Conservation (phyloP, 2,329 filamentous ascomycete genomes). For the Corynespora cassiicola region DNA sequence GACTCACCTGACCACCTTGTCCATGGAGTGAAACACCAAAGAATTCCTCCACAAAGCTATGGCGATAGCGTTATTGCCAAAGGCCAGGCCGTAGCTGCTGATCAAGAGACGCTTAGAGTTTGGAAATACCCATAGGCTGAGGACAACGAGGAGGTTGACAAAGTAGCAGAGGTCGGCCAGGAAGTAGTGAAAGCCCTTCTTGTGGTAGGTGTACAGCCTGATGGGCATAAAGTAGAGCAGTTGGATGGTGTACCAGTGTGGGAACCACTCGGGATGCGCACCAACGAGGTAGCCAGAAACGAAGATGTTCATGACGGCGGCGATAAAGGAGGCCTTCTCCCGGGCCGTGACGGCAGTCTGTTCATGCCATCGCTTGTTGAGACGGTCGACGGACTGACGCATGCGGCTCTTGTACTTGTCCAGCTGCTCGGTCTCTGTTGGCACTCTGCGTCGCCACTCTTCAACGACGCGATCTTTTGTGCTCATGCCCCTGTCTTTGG, state of each 20-base stretch:
- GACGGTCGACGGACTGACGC: slow-evolving; percentile 85
- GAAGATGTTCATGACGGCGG: slow-evolving; percentile 95
- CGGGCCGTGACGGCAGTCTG: slow-evolving; percentile 85
- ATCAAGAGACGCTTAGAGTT: slow-evolving; percentile 90
- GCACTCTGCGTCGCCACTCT: slow-evolving; percentile 86
- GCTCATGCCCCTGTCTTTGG: slow-evolving; percentile 75
- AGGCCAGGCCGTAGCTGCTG: slow-evolving; percentile 88
- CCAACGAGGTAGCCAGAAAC: slow-evolving; percentile 94
- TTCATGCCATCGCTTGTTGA: slow-evolving; percentile 86
- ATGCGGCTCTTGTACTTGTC: slow-evolving; percentile 89
- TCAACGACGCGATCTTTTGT: slow-evolving; percentile 92
- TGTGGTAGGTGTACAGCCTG: slow-evolving; percentile 88
- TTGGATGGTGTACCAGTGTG: slow-evolving; percentile 89
- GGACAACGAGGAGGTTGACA: slow-evolving; percentile 83
- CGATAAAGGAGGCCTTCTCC: slow-evolving; percentile 97
- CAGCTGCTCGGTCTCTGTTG: slow-evolving; percentile 88
- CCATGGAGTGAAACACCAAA: slow-evolving; percentile 96
- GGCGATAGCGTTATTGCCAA: slow-evolving; percentile 95
- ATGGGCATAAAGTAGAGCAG: slow-evolving; percentile 97
- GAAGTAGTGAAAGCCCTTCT: slow-evolving; percentile 88
- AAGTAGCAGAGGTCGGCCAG: slow-evolving; percentile 98
- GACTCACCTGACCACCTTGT: slow-evolving; percentile 85
- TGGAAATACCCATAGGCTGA: slow-evolving; percentile 91
- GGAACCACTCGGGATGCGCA: slow-evolving; percentile 83
- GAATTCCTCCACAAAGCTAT: slow-evolving; percentile 99